A percentile compares a stretch with the other conserved stretches of the same genome.
phyloP scores from a whole-genome alignment of 441 rosid species.

The Syzygium syzygioides region DNA sequence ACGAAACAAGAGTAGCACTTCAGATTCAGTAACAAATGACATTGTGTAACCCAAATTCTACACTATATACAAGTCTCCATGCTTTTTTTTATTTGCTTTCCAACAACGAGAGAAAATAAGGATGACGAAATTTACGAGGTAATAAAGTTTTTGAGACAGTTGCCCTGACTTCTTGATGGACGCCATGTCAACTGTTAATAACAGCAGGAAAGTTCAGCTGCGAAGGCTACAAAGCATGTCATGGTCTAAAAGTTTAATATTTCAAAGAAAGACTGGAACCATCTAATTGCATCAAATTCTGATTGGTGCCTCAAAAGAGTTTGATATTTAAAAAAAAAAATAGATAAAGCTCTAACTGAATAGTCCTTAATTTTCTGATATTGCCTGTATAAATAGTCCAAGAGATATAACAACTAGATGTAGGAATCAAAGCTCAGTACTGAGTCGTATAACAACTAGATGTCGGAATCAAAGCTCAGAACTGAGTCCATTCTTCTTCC shows the following conservation, averaged over 20 bases:
- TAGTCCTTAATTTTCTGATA: background rate
- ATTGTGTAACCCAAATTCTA: background rate
- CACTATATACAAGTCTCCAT: background rate
- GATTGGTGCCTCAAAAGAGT: background rate
- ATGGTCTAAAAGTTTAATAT: background rate
- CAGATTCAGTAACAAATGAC: background rate
- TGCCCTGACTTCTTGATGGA: constrained; percentile 9
- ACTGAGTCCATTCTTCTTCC: background rate
- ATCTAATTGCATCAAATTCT: background rate
- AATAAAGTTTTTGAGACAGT: background rate
- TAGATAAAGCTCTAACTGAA: background rate
- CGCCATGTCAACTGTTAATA: constrained; percentile 6
- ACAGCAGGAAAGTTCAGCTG: background rate
- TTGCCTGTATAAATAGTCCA: background rate
- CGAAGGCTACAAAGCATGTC: background rate
- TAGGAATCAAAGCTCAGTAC: background rate
- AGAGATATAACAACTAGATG: background rate
- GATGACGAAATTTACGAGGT: constrained; percentile 10
- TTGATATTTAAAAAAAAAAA: background rate
- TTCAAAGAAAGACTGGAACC: background rate
- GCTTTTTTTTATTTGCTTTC: background rate
- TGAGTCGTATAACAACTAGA: background rate
- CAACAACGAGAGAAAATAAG: background rate
- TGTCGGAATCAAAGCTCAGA: background rate
- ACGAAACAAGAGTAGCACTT: background rate